Evolutionary conservation across 169 alveolate genomes (phyloP).

Genomic region (Cryptosporidium canis): DNA sequence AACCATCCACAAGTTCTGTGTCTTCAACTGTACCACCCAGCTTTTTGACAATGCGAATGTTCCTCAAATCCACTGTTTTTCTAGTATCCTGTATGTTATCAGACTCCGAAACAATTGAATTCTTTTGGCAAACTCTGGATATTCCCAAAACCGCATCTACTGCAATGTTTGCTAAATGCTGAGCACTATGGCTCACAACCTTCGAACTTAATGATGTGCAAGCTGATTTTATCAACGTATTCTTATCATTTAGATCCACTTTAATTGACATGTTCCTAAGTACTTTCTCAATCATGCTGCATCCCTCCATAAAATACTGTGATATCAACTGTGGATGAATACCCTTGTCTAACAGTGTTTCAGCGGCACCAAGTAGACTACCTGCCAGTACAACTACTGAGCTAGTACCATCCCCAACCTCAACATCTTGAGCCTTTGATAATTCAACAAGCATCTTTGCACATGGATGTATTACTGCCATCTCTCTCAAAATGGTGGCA

Average conservation of each 20-base stretch:
- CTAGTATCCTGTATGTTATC: neutral
- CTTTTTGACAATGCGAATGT: slow-evolving; percentile 89
- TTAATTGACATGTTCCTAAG: slow-evolving; percentile 91
- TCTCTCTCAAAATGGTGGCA: slow-evolving; percentile 97
- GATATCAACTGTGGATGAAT: slow-evolving; percentile 98
- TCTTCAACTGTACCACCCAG: slow-evolving; percentile 99
- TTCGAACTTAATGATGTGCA: slow-evolving; percentile 96
- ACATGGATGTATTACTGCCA: slow-evolving; percentile 96
- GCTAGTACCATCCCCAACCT: slow-evolving; percentile 99
- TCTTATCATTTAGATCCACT: slow-evolving; percentile 94
- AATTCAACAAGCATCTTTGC: slow-evolving; percentile 98
- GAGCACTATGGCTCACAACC: slow-evolving; percentile 96
- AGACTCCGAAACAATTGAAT: slow-evolving; percentile 65
- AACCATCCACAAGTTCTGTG: slow-evolving; percentile 97
- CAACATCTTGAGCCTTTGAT: slow-evolving; percentile 98
- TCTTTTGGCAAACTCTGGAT: slow-evolving; percentile 26
- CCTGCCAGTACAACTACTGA: slow-evolving; percentile 99
- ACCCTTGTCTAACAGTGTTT: slow-evolving; percentile 93
- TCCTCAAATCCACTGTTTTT: slow-evolving; percentile 88
- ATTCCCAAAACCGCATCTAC: slow-evolving; percentile 95
- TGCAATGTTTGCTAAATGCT: slow-evolving; percentile 98
- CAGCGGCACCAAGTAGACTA: slow-evolving; percentile 95
- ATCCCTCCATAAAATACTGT: slow-evolving; percentile 93
- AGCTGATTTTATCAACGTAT: slow-evolving; percentile 92
- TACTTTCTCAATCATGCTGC: slow-evolving; percentile 89